Evolutionary conservation across 192 early-diverging fungal genomes (phyloP), one percentile per base, ranked within the genome.

Genomic region (Phlyctochytrium bullatum): DNA sequence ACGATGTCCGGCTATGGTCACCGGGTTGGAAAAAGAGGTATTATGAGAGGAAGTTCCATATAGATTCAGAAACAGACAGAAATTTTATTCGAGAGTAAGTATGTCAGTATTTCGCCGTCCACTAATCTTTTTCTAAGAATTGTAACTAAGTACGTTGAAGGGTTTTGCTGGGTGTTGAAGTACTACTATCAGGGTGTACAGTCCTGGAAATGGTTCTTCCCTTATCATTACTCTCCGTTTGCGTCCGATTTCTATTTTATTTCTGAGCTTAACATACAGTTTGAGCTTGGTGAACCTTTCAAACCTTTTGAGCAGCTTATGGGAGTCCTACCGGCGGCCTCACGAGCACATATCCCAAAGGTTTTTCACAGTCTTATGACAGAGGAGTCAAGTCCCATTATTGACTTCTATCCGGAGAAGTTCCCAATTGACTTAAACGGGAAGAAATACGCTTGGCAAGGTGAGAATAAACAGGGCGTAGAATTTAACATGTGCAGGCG

Each of bases 181-280:
- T 99, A 99, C 72, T 99, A 99, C 70, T 99, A 94, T 77, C 82
- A 89, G 65, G 97, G 97, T 59, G 90, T 94, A 30, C 89, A 89
- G 62, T 97, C 94, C 16, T 99, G 97, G 97, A 88, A 92, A 29
- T 98, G 96, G 96, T 99, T 88, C 81, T 99, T 92, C 65, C 96
- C 96, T 3, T 97, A 91, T 80, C 93, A 99, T 74, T 99, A 99
- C 68, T 88, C 96, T 17, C 97, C 95, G 6, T 92, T 91, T 76
- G 92, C 96, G 25, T 92, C 93, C 33, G 94, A 94, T 78, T 80
- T 90, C 56, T 74, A 78, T 58, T 73, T 72, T 34, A 71, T 87
- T 36, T 72, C 51, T 20, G 65, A 78, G 25, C 61, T 81, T n/a
- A 67, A 80, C 52, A 69, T 93, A n/a, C 74, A 83, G 36, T 98